Base-by-base conservation (phyloP, 495 filamentous ascomycete genomes). In the Trichoderma gamsii region DNA sequence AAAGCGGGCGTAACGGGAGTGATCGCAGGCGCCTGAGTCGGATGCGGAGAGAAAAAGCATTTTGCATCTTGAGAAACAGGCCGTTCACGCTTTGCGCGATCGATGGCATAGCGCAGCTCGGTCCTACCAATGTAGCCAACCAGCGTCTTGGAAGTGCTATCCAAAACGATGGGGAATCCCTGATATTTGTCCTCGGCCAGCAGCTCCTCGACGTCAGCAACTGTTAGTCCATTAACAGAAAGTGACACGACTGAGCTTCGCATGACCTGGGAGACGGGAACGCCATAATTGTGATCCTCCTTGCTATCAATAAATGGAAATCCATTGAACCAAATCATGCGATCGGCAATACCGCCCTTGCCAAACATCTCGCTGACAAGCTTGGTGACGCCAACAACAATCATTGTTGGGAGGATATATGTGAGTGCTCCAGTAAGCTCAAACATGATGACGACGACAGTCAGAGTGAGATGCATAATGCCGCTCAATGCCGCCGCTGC, bases 281-380 rank as follows among this genome's bases (percentile, higher is more conserved):
- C 95, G 44, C 94, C 94, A 77, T 98, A 97, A 64, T 92, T 92
- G 76, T 98, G 95, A 66, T 98, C 96, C 79, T 98, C 96, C 76
- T 99, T 99, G 78, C 92, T 97, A 78, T 99, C 95, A 4, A 99
- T 84, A 81, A 96, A 98, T 0, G 95, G 95, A 74, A 98, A 97
- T 21, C 95, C 95, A 73, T 91, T 99, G 82, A 97, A 97, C 93
- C 93, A 98, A 70, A 99, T 99, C 92, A 97, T 96, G 69, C 95
- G 89, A 77, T 99, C 95, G 15, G 95, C 95, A 67, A 99, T 98
- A 41, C 95, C 95, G 5, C 96, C 95, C 73, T 96, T 97, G 29
- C 93, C 91, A 74, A 96, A 96, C 21, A 93, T 85, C 68, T 96
- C 92, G 64, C 91, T 87, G 69, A 99, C 90, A 12, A 92, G 92